Evolutionary conservation across 495 filamentous ascomycete species (phyloP).

Genomic region (Penicillium salamii): DNA sequence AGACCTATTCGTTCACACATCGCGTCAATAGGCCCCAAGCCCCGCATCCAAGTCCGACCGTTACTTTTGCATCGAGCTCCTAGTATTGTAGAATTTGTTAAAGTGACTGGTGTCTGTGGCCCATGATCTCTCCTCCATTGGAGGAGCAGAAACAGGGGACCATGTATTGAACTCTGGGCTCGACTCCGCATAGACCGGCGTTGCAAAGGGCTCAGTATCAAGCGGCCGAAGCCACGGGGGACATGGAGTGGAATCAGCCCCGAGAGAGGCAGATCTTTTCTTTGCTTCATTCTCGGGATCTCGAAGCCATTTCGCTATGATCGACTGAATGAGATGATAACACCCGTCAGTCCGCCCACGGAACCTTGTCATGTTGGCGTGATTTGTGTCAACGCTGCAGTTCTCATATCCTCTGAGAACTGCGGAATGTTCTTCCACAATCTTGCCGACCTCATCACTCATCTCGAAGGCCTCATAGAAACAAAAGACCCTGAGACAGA

Average conservation of each 20-base stretch:
- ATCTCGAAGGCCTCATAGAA: conserved; percentile 1
- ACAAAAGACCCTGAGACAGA: not conserved
- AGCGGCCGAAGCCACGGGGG: not conserved
- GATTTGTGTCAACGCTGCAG: not conserved
- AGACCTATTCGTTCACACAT: too few relatives aligned
- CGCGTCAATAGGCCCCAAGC: too few relatives aligned
- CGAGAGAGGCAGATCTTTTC: not conserved
- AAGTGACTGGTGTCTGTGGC: too few relatives aligned
- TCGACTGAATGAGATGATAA: not conserved
- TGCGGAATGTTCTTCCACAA: conserved; percentile 3
- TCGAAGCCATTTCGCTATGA: not conserved
- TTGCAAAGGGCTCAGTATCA: too few relatives aligned
- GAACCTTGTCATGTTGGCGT: not conserved
- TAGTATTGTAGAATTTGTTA: too few relatives aligned
- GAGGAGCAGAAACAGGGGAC: too few relatives aligned
- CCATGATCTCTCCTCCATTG: too few relatives aligned
- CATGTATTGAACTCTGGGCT: too few relatives aligned
- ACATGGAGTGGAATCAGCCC: not conserved
- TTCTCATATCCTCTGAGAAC: not conserved
- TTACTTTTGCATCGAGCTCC: too few relatives aligned
- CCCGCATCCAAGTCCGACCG: too few relatives aligned
- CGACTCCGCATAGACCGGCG: too few relatives aligned
- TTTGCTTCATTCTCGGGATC: not conserved
- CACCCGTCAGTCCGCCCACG: not conserved
- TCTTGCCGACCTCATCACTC: conserved; percentile 1